phyloP scores from a whole-genome alignment of 805 yeast genomes.

The Kluyveromyces nonfermentans region DNA sequence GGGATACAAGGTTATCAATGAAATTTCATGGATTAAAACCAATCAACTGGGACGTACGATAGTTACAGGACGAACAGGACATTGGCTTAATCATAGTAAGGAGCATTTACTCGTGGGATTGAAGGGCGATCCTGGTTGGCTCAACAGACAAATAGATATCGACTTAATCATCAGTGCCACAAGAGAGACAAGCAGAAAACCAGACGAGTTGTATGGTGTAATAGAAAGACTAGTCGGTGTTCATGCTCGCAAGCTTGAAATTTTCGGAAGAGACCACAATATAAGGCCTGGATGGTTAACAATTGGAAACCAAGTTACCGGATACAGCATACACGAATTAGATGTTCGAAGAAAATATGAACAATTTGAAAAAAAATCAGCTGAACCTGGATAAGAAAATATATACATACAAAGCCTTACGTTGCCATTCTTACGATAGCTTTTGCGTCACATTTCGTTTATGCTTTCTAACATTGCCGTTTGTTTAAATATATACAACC shows the following conservation, averaged over 20 bases:
- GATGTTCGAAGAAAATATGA: slow-evolving; percentile 42
- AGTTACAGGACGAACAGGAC: slow-evolving; percentile 94
- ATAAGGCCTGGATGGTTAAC: slow-evolving; percentile 88
- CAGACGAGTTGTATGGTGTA: slow-evolving; percentile 81
- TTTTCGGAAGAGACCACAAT: slow-evolving; percentile 84
- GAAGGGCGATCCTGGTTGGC: slow-evolving; percentile 73
- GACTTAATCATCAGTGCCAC: slow-evolving; percentile 77
- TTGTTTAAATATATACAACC: too few species aligned
- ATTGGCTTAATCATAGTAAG: slow-evolving; percentile 92
- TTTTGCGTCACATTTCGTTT: too few species aligned
- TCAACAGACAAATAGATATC: slow-evolving; percentile 54
- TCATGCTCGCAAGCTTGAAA: slow-evolving; percentile 70
- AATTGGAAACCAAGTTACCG: slow-evolving; percentile 68
- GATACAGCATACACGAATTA: slow-evolving; percentile 46
- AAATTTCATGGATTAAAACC: slow-evolving; percentile 82
- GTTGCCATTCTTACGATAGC: too few species aligned
- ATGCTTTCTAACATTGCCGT: too few species aligned
- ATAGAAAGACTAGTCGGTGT: slow-evolving; percentile 77
- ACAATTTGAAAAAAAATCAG: slow-evolving; percentile 1
- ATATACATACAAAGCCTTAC: too few species aligned
- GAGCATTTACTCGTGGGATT: slow-evolving; percentile 82
- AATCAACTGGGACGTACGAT: slow-evolving; percentile 83
- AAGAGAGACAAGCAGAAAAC: slow-evolving; percentile 83
- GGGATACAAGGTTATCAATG: slow-evolving; percentile 78
- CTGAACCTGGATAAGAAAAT: neutral